Base-by-base conservation (phyloP, 495 filamentous ascomycete genomes). In the Aspergillus funiculosus region DNA sequence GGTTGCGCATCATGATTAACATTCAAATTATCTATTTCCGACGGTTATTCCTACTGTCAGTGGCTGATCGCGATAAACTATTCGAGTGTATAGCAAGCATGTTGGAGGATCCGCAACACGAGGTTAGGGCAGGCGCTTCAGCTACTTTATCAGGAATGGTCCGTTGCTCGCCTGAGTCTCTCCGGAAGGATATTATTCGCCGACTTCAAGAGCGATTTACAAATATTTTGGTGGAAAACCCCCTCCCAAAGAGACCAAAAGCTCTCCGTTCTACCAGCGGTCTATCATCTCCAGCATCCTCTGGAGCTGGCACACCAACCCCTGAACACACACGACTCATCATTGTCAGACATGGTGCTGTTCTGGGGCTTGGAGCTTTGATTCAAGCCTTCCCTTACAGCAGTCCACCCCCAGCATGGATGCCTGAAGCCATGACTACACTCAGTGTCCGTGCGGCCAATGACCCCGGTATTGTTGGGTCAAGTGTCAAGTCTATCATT, bases 1-100 rank as follows among this genome's bases (percentile, higher is more conserved):
- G 92, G 17, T 75, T 99, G 27, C 82, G 92, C n/a, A 87, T 94
- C 19, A 80, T 97, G 53, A 94, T 99, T 68, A 97, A 96, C 67
- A 97, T 99, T 74, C 92, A 99, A 63, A 91, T 96, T 57, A 83
- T 99, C 59, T 99, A 95, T 72, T 99, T 97, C 80, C 87, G 92
- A 30, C 85, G 89, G 21, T 75, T 99, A 18, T 99, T 99, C 76
- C 72, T 96, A n/a, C 85, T 94, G 52, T 80, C 81, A n/a, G 66
- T 72, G 7, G 62, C 72, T 11, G 80, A 94, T 57, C 86, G 92
- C 45, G 75, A 87, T 48, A 76, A 76, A 36, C 79, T 99, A 10
- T 94, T 95, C 60, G 81, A 85, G 35, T 90, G 88, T 49, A 90
- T 99, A 4, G 82, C 87, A 18, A 86, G 80, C 57, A 99, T 99